Evolutionary conservation across 1,139 yeast genomes (phyloP), one percentile per base, ranked within the genome.

Genomic region (Debaryomyces psychrophilus): DNA sequence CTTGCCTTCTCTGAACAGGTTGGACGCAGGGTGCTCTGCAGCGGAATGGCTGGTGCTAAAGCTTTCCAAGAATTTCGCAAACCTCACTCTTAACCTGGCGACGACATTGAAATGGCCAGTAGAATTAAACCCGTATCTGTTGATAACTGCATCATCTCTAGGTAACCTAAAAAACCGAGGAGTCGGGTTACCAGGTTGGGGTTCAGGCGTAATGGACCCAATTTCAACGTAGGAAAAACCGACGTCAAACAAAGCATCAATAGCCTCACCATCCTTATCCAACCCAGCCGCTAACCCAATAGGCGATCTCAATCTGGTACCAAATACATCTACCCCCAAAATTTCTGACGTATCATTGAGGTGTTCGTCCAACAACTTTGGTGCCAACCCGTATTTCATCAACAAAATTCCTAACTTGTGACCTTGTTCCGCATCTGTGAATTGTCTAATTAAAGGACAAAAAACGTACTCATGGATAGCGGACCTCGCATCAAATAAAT

Each of bases 231-330:
- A 90, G 5, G 93, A 82, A 59, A 92, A 92, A 1, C 99, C 99
- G 47, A 80, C 63, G 55, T 83, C 78, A 58, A 85, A 84, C 49
- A 92, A 73, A 0, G 92, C 71, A 56, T 92, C 97, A 56, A 93
- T 83, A n/a, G 90, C 96, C 61, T 90, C 96, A 44, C 90, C 99
- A 58, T 92, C 87, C 67, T 92, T 92, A 65, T 92, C 99, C 53
- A 92, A 78, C 9, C 99, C 99, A 28, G 99, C 98, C 42, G 98
- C 98, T 57, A 92, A 77, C 6, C 98, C 98, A 47, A 92, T 73
- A 17, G 98, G 98, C 47, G 85, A 85, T 26, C 78, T 74, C 59
- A 92, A 68, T 44, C 72, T 77, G 27, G 67, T 68, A 5, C 90
- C 90, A 62, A 87, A 87, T 1, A 84, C 86, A 37, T 77, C 63